These are phyloP conservation scores for Calendula officinalis DNA, from an alignment of 129 eudicot genomes.

Conservation along the genomic window DNA sequence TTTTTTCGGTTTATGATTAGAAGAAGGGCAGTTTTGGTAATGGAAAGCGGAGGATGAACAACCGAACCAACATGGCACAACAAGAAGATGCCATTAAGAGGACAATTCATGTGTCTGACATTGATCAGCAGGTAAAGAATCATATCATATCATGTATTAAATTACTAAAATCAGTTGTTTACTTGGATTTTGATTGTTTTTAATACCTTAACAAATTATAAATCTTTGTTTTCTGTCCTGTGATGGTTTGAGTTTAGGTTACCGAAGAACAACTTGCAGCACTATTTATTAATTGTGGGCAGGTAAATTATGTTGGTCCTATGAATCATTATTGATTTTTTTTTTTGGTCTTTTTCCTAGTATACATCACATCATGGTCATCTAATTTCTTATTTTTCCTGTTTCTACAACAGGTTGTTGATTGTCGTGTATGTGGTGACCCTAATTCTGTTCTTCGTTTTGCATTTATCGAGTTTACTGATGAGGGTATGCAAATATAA, in stretches of 20 bases:
- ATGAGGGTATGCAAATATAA: not conserved
- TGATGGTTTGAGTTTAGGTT: conserved; percentile 44
- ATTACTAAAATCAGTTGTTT: no score
- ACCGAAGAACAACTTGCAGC: conserved; percentile 89
- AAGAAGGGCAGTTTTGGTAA: conserved; percentile 51
- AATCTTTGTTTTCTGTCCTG: not conserved
- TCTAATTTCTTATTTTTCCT: not conserved
- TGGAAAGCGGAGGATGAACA: conserved; percentile 40
- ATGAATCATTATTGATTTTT: not conserved
- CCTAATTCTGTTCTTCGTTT: no score
- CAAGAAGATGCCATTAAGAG: conserved; percentile 77
- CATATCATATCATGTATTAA: not conserved
- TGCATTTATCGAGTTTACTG: no score
- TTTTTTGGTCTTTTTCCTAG: not conserved
- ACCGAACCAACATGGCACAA: conserved; percentile 62
- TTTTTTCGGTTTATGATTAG: conserved; percentile 29
- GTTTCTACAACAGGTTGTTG: conserved; percentile 11
- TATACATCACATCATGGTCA: not conserved
- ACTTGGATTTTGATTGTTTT: not conserved
- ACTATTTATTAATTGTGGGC: conserved; percentile 71
- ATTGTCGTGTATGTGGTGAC: no score
- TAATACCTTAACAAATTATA: not conserved
- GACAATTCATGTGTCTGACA: conserved; percentile 87
- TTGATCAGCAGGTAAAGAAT: conserved; percentile 48
- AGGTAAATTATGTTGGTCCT: conserved; percentile 38